Conservation (phyloP, 495 filamentous ascomycete species). For the Cetradonia linearis region DNA sequence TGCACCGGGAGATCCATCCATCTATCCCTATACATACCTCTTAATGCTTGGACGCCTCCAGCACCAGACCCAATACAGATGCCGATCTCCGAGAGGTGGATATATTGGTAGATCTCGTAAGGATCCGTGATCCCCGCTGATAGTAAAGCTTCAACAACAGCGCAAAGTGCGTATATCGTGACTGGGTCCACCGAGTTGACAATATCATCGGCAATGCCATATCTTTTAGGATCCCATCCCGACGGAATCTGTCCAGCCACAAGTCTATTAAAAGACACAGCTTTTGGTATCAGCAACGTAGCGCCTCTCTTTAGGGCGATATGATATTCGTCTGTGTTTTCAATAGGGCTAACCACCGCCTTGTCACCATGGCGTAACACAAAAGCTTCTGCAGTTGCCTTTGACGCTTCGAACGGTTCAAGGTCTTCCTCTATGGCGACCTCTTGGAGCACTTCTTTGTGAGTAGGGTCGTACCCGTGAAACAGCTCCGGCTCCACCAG, state of each 20-base stretch:
- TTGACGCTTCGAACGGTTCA: slow-evolving; percentile 14
- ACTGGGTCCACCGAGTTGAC: slow-evolving; percentile 19
- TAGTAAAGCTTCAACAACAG: slow-evolving; percentile 21
- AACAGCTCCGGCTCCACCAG: slow-evolving; percentile 9
- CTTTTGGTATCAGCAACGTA: slow-evolving; percentile 22
- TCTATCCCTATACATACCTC: slow-evolving; percentile 19
- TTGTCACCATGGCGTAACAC: slow-evolving; percentile 23
- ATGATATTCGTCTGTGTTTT: slow-evolving; percentile 4
- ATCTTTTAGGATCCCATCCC: slow-evolving; percentile 22
- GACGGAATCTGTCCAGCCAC: slow-evolving; percentile 25
- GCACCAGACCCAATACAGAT: slow-evolving; percentile 24
- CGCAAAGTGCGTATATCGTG: slow-evolving; percentile 20
- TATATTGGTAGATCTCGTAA: slow-evolving; percentile 23
- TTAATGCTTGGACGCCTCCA: slow-evolving; percentile 15
- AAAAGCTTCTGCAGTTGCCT: slow-evolving; percentile 15
- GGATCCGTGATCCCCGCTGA: slow-evolving; percentile 23
- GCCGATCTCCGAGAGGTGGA: slow-evolving; percentile 24
- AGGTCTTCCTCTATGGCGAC: slow-evolving; percentile 20
- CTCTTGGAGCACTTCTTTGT: slow-evolving; percentile 20
- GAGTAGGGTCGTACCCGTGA: slow-evolving; percentile 5
- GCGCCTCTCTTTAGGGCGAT: slow-evolving; percentile 21
- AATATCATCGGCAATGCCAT: slow-evolving; percentile 26
- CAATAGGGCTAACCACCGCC: slow-evolving; percentile 3
- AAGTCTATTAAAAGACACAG: slow-evolving; percentile 1
- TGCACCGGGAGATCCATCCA: slow-evolving; percentile 18